Base-by-base conservation (phyloP, 176 grass and related monocot species). In the Cocos nucifera region DNA sequence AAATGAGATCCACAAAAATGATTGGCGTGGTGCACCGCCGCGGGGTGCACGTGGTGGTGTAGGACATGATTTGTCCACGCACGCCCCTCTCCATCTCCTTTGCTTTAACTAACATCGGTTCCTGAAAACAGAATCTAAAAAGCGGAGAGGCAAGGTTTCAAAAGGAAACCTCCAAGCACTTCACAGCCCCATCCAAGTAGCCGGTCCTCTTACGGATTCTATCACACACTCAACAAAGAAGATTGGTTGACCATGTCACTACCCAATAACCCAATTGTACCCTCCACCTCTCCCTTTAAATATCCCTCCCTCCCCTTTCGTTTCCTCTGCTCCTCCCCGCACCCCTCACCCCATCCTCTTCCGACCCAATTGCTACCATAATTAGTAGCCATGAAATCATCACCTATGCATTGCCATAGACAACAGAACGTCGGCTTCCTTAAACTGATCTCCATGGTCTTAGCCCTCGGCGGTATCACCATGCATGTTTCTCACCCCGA, bases 401-500 rank as follows among this genome's bases (percentile, higher is more conserved):
- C 35, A 44, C 35, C 35, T 1, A 44, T 44, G 35, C 35, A 12
- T 12, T 44, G 10, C 35, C 35, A 44, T 44, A 3, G 8, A 14
- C 8, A 51, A 15, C 73, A 79, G 51, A 57, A 54, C 56, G 65
- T 75, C 32, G 18, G 65, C 66, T 78, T 70, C 70, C 57, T 97
- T 58, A 82, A 85, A 75, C 84, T 21, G 21, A 21, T 90, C 68
- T 77, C 82, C 48, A 58, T 90, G 18, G 70, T 95, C 29, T 67
- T 95, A 15, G 75, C 71, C 25, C 74, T 95, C 3, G 73, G 58
- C 72, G 72, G 83, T 73, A 57, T 90, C 2, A 80, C 90, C 77
- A 81, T 90, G 80, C 86, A 90, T 64, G 84, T 95, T 48, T 88
- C 90, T 9, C 75, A 95, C 71, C 71, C 72, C 0, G 80, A 74